Conservation (phyloP, 306 rosid species). For the barrel medic (Medicago truncatula) region DNA sequence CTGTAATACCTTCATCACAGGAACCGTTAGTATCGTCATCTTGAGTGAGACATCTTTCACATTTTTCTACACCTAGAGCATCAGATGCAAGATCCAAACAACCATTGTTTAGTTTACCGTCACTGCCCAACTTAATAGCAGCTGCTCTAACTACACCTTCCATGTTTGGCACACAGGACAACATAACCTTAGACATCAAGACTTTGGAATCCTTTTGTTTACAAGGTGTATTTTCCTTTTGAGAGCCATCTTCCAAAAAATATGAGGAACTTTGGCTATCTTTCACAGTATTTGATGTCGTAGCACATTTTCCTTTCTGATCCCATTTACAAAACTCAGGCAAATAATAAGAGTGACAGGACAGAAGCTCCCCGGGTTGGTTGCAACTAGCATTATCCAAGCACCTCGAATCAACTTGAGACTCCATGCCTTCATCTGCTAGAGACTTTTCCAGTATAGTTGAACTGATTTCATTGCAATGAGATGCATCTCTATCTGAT, state of each 20-base stretch:
- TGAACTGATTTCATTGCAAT: constrained; percentile 8
- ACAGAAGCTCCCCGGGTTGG: constrained; percentile 36
- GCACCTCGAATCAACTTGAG: constrained; percentile 36
- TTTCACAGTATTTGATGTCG: constrained; percentile 26
- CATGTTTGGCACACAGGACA: constrained; percentile 5
- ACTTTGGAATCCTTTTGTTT: constrained; percentile 28
- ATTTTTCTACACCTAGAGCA: constrained; percentile 32
- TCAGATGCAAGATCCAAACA: constrained; percentile 35
- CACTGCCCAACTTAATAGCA: constrained; percentile 29
- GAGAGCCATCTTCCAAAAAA: constrained; percentile 33
- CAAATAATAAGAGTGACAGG: constrained; percentile 39
- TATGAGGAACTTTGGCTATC: constrained; percentile 9
- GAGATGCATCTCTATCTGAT: constrained; percentile 17
- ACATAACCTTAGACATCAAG: neutral
- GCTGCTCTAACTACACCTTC: constrained; percentile 26
- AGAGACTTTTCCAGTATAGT: constrained; percentile 30
- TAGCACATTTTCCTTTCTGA: constrained; percentile 56
- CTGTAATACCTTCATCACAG: constrained; percentile 8
- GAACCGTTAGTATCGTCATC: constrained; percentile 34
- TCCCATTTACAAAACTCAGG: constrained; percentile 57
- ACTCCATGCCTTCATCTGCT: constrained; percentile 30
- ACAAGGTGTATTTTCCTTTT: constrained; percentile 35
- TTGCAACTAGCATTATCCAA: constrained; percentile 35
- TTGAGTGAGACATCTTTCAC: constrained; percentile 25
- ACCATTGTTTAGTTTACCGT: constrained; percentile 32